A percentile compares a stretch with the other conserved stretches of the same genome.
These are phyloP conservation scores for Cymbidium sinense DNA, from an alignment of 106 monocot species.

Conservation along the genomic window DNA sequence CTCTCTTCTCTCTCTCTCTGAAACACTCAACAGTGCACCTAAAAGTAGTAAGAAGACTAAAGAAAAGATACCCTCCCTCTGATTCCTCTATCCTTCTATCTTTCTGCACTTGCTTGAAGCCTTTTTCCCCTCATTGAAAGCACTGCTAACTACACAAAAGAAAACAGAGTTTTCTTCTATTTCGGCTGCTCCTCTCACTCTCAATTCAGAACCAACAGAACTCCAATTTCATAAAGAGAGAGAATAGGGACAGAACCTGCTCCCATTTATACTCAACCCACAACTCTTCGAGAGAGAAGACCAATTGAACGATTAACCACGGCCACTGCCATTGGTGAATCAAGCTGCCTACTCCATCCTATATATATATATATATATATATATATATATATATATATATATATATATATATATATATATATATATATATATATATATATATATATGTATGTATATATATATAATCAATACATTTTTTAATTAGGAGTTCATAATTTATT, in stretches of 20 bases:
- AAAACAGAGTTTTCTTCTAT: constrained; percentile 1
- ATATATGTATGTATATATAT: no score
- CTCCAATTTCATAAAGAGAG: constrained; percentile 6
- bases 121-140: constrained; percentile 6
- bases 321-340: neutral
- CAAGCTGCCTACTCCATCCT: neutral
- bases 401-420: no score
- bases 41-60: neutral
- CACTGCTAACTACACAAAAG: neutral
- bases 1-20: neutral
- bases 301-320: neutral
- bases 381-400: no score
- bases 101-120: constrained; percentile 31
- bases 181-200: neutral
- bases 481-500: no score
- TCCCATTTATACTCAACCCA: constrained; percentile 3
- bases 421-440: no score
- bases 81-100: neutral
- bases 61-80: neutral
- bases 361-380: neutral
- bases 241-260: neutral
- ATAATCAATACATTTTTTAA: no score
- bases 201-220: neutral
- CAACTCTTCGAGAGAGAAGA: neutral
- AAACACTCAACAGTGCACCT: neutral